Evolutionary conservation across 345 rosid genomes (phyloP), one percentile per base, ranked within the genome.

Genomic region (Salix brachista): DNA sequence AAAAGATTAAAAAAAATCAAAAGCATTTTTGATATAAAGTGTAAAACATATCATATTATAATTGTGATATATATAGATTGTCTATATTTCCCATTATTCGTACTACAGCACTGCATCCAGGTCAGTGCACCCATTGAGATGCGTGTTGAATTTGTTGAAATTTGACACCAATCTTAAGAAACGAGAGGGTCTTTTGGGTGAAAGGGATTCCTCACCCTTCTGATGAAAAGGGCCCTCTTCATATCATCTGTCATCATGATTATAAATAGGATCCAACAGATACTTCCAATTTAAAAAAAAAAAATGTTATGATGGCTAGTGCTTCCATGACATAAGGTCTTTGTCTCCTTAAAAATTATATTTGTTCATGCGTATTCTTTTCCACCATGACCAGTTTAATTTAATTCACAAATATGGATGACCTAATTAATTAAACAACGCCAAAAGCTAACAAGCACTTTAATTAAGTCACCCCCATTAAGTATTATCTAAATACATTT

Each of bases 171-270:
- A 71, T 75, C 62, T 75, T 80, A 26, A 64, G 66, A 74, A 56
- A 32, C 25, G 5, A 32, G 37, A 64, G 26, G 48, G 50, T n/a
- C 10, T 37, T 54, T 54, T 65, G 54, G 65, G 21, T 46, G 81
- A 86, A 76, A 84, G 72, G 69, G 83, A 82, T 77, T 44, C 85
- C 70, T 82, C 81, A 70, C 26, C 65, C 75, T 36, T 46, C 75
- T 26, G 39, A 25, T 16, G 76, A 26, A 37, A 41, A 73, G 76
- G 81, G 79, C 67, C 85, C 86, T 71, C 74, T 42, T 2, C 67
- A 37, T 41, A 50, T 80, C 77, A 70, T 58, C 46, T 32, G 62
- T 50, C 52, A 74, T 64, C 60, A 75, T 67, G 65, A 50, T 64
- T 44, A 23, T 4, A 48, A 4, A 61, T 56, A 70, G 62, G 28